Evolutionary conservation across 1,139 yeast genomes (phyloP).

Genomic region (Kurtzmaniella natalensis): DNA sequence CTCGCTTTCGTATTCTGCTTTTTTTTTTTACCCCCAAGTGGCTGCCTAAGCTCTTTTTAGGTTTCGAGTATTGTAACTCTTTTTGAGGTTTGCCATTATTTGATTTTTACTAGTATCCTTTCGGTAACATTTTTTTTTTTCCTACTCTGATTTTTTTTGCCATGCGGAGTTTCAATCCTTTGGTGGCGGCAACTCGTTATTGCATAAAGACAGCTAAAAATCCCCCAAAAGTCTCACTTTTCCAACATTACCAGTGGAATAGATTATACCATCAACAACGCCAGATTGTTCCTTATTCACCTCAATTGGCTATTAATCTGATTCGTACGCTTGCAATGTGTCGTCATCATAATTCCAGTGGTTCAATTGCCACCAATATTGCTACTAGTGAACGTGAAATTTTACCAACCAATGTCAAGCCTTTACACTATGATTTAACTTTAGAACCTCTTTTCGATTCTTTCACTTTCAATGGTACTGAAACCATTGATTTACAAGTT

Average conservation of each 20-base stretch:
- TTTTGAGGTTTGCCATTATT: too few relatives aligned
- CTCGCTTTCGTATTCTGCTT: too few relatives aligned
- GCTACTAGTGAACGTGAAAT: conserved; percentile 49
- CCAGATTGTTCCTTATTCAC: not conserved
- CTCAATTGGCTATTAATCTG: not conserved
- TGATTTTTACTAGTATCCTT: too few relatives aligned
- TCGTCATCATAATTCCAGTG: conserved; percentile 1
- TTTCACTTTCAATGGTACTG: conserved; percentile 67
- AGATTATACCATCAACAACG: not conserved
- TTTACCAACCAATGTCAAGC: conserved; percentile 69
- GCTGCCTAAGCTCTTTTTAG: too few relatives aligned
- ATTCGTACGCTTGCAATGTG: conserved; percentile 1
- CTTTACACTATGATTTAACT: conserved; percentile 63
- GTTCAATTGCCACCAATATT: conserved; percentile 9
- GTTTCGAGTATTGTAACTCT: too few relatives aligned
- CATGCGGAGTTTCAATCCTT: conserved; percentile 1
- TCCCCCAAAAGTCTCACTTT: too few relatives aligned
- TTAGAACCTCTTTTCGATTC: conserved; percentile 71
- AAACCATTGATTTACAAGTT: conserved; percentile 61
- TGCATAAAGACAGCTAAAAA: not conserved
- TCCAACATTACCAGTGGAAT: too few relatives aligned
- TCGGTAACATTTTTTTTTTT: too few relatives aligned
- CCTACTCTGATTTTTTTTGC: too few relatives aligned
- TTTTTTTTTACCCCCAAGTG: too few relatives aligned
- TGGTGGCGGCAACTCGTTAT: not conserved